phyloP scores from a whole-genome alignment of 257 asterid species.

The Solanum ossicruentum region DNA sequence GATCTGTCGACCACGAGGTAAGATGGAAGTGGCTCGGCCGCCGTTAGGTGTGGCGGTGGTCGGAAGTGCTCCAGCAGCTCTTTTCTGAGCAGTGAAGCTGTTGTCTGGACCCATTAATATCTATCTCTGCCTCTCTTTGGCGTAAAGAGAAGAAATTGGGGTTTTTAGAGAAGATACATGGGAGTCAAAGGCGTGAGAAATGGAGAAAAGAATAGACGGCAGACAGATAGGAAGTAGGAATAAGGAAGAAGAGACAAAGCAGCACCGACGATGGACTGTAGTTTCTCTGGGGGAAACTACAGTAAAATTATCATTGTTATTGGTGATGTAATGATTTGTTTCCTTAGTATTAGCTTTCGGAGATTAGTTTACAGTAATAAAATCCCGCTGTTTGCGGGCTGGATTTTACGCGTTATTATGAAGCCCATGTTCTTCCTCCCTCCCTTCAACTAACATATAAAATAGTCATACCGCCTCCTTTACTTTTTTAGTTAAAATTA shows the following conservation, averaged over 20 bases:
- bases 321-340: background rate
- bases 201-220: background rate
- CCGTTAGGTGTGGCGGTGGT: conserved; percentile 25
- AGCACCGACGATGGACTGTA: background rate
- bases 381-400: conserved; percentile 30
- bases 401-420: conserved; percentile 35
- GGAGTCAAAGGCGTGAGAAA: background rate
- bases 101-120: conserved; percentile 48
- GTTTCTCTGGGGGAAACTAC: conserved; percentile 1
- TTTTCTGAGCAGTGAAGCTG: conserved; percentile 53
- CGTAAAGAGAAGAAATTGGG: background rate
- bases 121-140: background rate
- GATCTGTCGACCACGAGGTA: conserved; percentile 69
- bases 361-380: background rate
- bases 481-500: background rate
- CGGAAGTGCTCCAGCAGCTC: conserved; percentile 36
- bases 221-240: background rate
- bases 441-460: background rate
- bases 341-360: background rate
- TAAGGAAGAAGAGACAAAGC: conserved; percentile 9
- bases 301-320: background rate
- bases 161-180: background rate
- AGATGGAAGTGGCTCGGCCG: conserved; percentile 25
- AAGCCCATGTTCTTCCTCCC: conserved; percentile 3
- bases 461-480: background rate